These are phyloP conservation scores for Neurospora pannonica DNA, from an alignment of 495 filamentous ascomycete species.

Conservation along the genomic window DNA sequence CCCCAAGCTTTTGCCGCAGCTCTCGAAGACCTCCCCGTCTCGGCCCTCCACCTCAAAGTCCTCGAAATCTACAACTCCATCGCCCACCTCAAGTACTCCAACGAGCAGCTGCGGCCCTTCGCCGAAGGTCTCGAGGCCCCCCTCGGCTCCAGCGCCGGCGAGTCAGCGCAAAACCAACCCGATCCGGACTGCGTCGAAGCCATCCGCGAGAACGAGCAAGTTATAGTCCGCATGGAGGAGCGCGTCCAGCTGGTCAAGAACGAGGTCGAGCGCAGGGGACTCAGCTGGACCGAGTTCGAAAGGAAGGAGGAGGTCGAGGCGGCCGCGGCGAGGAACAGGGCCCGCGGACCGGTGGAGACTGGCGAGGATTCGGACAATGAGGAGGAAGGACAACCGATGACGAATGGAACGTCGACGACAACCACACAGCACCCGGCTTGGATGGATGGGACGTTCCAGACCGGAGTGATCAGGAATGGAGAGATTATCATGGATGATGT, in stretches of 20 bases:
- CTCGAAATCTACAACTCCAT: constrained; percentile 76
- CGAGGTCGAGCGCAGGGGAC: constrained; percentile 70
- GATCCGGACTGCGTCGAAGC: constrained; percentile 61
- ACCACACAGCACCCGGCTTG: constrained; percentile 30
- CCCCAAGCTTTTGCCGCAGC: constrained; percentile 59
- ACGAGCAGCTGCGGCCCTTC: constrained; percentile 59
- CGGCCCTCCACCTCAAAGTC: constrained; percentile 66
- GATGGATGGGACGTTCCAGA: constrained; percentile 48
- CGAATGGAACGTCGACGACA: not conserved
- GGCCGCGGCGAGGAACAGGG: constrained; percentile 3
- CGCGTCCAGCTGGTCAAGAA: constrained; percentile 55
- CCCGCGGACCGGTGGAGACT: constrained; percentile 5
- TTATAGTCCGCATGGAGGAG: constrained; percentile 64
- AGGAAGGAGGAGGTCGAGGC: constrained; percentile 27
- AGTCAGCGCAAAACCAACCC: constrained; percentile 19
- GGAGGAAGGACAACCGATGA: constrained; percentile 1
- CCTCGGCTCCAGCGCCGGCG: constrained; percentile 10
- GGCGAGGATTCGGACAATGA: not conserved
- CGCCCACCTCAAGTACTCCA: constrained; percentile 69
- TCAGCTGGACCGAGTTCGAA: constrained; percentile 55
- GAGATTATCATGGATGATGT: constrained; percentile 26
- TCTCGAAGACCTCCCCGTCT: constrained; percentile 60
- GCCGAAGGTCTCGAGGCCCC: constrained; percentile 28
- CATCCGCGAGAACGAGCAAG: constrained; percentile 64
- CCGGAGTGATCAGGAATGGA: constrained; percentile 34